These are phyloP conservation scores for Kurtzmaniella quercitrusa DNA, from an alignment of 1,139 yeast genomes.

Conservation along the genomic window DNA sequence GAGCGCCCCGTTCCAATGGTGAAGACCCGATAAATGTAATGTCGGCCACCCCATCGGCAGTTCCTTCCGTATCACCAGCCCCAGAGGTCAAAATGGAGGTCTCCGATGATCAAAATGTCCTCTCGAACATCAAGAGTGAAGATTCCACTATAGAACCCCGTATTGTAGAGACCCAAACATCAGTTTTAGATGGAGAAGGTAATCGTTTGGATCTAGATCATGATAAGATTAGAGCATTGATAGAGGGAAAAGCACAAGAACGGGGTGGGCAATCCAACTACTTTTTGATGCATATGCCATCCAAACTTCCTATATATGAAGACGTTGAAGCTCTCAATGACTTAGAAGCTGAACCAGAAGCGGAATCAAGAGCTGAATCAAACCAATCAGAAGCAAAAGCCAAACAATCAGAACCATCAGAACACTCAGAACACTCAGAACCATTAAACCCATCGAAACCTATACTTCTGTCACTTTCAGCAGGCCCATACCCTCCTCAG, in stretches of 20 bases:
- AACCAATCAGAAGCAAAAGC: not conserved
- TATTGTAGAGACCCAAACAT: not conserved
- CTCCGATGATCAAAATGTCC: not conserved
- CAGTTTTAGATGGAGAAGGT: not conserved
- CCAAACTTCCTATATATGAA: constrained; percentile 54
- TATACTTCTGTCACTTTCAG: constrained; percentile 10
- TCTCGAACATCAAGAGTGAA: not conserved
- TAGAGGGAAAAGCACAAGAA: not conserved
- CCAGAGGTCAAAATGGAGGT: not conserved
- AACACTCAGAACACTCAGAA: constrained; percentile 1
- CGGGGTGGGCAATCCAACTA: constrained; percentile 18
- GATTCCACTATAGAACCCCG: not conserved
- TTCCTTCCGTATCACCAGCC: constrained; percentile 1
- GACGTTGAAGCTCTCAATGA: constrained; percentile 7
- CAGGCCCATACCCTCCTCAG: constrained; percentile 14
- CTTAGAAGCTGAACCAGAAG: constrained; percentile 14
- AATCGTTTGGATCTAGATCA: not conserved
- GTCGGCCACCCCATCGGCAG: constrained; percentile 2
- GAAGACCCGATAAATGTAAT: constrained; percentile 24
- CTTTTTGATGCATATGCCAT: constrained; percentile 70
- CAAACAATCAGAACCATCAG: not conserved
- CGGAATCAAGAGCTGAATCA: constrained; percentile 9
- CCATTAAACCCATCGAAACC: constrained; percentile 8
- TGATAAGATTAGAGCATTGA: constrained; percentile 23
- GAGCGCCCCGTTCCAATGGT: constrained; percentile 27